Evolutionary conservation across 2,329 filamentous ascomycete species (phyloP), one percentile per base, ranked within the genome.

Genomic region (Leptographium flavum): DNA sequence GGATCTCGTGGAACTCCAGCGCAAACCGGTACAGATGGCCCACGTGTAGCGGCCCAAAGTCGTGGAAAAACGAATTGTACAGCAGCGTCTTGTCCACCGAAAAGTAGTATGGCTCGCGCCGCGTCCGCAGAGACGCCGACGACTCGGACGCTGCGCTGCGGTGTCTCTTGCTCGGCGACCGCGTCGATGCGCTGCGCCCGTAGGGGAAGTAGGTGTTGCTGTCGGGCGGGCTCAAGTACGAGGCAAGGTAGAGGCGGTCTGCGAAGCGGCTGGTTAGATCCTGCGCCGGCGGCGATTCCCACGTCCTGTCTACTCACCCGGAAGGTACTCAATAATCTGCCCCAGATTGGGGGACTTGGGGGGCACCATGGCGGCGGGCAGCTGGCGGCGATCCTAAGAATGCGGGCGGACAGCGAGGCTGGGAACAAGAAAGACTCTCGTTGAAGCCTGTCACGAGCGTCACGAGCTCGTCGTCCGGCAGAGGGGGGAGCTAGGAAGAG

Each of bases 61-160:
- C 92, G 57, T 93, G 88, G 66, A 96, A 88, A 65, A 98, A 98
- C 28, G 90, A 88, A 63, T 98, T 98, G 73, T 98, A 98, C 39
- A 94, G 74, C 38, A 98, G 79, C 35, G 73, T 82, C 59, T 94
- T 86, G 60, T 98, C 92, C 54, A 96, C 81, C 42, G 87, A 90
- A 65, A 98, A 98, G 68, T 96, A 98, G 60, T 85, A 88, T 1
- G 92, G 92, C 45, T 80, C 67, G 53, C 74, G 76, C 44, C 71
- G 63, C 48, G 65, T 62, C 28, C 19, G 31, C 4, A 39, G 6
- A 15, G 38, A 30, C 6, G 49, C 17, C 1, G 42, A 13, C 13
- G 40, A 17, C 6, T 45, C 38, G 8, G 45, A 32, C 1, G 45
- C 32, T n/a, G 63, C 58, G 23, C 51, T 38, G 62, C 80, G 72